Evolutionary conservation across 306 rosid genomes (phyloP), one percentile per base, ranked within the genome.

Genomic region (Vicia villosa): DNA sequence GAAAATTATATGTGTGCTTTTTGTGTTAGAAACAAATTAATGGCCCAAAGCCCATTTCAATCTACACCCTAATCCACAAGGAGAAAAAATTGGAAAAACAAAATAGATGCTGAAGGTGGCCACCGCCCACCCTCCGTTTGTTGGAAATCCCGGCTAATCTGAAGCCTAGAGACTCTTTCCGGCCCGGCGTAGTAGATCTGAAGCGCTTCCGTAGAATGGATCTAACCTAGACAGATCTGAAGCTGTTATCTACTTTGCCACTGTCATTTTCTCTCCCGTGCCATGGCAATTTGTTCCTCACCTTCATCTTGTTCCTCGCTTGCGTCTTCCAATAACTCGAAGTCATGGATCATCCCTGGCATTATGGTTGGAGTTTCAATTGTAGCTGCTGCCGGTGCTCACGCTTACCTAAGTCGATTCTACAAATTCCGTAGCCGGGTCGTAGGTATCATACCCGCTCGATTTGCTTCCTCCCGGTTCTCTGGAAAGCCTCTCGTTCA

Each of bases 381-480:
- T 24, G 96, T 89, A 4, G 96, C 87, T 7, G 92, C 95, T 7
- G 67, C 79, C 24, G 96, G 95, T 12, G 96, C 97, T 69, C 88
- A 77, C 47, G 71, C 80, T 24, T 94, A 85, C 77, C 41, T 87
- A 46, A 80, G 77, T 73, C 84, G 80, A 24, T 73, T 74, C 65
- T 47, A 17, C 77, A 94, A 79, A 77, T 88, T 90, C 63, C 95
- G 98, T 75, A 90, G 75, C 73, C 90, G 97, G 73, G 98, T 90
- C 12, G 80, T 94, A 8, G 98, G 96, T 2, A 87, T 94, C 49
- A 94, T 94, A 73, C 98, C 98, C 36, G 97, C 98, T 58, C 92
- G 98, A 22, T 90, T 78, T 61, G 98, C 96, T 58, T 94, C 98
- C 0, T 84, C 98, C 0, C 83, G 98, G 3, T 90, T 94, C 34